Percentiles rank a stretch among this genome's conserved stretches.
Evolutionary conservation across 768 basidiomycete genomes (phyloP).

Genomic region (Pulveroboletus frians): DNA sequence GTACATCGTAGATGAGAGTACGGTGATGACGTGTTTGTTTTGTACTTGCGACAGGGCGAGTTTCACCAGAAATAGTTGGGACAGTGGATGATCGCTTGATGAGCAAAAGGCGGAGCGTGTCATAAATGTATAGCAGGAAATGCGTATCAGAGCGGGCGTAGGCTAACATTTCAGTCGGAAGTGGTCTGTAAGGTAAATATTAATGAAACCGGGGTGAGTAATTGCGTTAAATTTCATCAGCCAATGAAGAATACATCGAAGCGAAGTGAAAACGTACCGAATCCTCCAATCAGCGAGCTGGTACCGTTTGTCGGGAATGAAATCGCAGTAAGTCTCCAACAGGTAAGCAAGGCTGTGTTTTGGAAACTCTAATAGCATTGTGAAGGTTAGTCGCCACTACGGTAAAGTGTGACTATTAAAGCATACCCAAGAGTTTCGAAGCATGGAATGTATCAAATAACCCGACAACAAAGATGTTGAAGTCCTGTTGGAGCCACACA

Average conservation of each 20-base stretch:
- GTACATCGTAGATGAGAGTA: conserved; percentile 53
- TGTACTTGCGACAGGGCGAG: background rate
- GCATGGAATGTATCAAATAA: conserved; percentile 98
- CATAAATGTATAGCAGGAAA: conserved; percentile 89
- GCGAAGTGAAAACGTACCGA: conserved; percentile 41
- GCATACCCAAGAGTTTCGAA: conserved; percentile 70
- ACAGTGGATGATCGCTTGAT: conserved; percentile 54
- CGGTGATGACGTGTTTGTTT: conserved; percentile 25
- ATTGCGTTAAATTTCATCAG: background rate
- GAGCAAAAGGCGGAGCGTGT: conserved; percentile 82
- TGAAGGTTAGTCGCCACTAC: background rate
- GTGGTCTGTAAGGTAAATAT: conserved; percentile 42
- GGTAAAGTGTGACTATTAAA: background rate
- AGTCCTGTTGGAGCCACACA: conserved; percentile 94
- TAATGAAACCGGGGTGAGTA: background rate
- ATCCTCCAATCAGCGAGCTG: conserved; percentile 98
- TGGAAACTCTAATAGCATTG: conserved; percentile 56
- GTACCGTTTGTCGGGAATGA: conserved; percentile 89
- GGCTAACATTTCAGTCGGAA: conserved; percentile 81
- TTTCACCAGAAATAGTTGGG: conserved; percentile 20
- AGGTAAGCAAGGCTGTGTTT: conserved; percentile 80
- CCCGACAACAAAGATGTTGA: conserved; percentile 89
- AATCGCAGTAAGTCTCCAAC: conserved; percentile 85
- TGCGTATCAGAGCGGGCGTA: conserved; percentile 98
- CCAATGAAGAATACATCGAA: background rate